A percentile compares a stretch with the other conserved stretches of the same genome.
Evolutionary conservation across 768 basidiomycete genomes (phyloP).

Genomic region (Boletales sp.): DNA sequence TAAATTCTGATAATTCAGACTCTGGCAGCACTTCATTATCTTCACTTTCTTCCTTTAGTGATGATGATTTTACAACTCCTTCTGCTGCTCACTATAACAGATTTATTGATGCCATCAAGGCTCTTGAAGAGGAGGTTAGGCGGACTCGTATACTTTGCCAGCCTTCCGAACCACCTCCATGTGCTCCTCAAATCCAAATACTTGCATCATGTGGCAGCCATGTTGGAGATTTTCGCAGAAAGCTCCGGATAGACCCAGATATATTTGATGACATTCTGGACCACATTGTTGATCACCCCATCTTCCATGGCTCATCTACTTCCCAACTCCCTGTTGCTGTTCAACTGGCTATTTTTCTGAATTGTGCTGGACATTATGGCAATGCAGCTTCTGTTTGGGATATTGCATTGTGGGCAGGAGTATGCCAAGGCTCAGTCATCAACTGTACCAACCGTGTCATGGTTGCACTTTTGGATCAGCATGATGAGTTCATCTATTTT

Average conservation of each 20-base stretch:
- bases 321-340: slow-evolving; percentile 1
- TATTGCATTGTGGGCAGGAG: slow-evolving; percentile 14
- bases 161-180: not conserved
- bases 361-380: slow-evolving; percentile 1
- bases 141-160: not conserved
- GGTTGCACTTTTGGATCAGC: slow-evolving; percentile 13
- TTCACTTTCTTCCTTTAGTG: too few relatives aligned
- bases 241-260: not conserved
- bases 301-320: not conserved
- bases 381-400: slow-evolving; percentile 10
- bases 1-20: too few relatives aligned
- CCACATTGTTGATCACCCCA: too few relatives aligned
- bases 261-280: slow-evolving; percentile 3
- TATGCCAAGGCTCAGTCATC: slow-evolving; percentile 12
- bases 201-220: not conserved
- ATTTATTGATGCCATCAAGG: too few relatives aligned
- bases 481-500: slow-evolving; percentile 9
- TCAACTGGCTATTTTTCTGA: slow-evolving; percentile 5
- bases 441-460: slow-evolving; percentile 20
- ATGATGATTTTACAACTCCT: too few relatives aligned
- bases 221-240: not conserved
- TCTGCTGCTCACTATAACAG: too few relatives aligned
- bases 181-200: not conserved
- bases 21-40: too few relatives aligned
- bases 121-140: slow-evolving; percentile 19